Evolutionary conservation across 2,329 filamentous ascomycete genomes (phyloP), one percentile per base, ranked within the genome.

Genomic region (Exophiala alcalophila): DNA sequence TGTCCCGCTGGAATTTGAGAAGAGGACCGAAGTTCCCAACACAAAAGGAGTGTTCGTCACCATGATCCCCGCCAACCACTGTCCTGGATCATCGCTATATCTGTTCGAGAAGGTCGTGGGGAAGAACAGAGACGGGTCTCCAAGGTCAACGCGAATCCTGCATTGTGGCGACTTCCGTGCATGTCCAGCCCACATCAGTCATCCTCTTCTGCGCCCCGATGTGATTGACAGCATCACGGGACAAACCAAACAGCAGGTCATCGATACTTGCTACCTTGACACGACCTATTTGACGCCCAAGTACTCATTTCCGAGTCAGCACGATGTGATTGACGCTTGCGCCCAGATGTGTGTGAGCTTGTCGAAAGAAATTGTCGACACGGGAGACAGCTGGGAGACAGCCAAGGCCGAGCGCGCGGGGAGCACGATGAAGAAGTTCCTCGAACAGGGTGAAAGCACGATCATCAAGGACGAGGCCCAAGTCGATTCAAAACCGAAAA

Each of bases 141-240:
- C 74, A 2, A 81, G 77, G 36, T 63, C 77, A 2, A 89, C 94
- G 54, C 80, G 92, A 3, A 84, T 98, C 27, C 70, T 98, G 5
- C 92, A 98, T 60, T 98, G 92, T 59, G 92, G 92, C 32, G 92
- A 98, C 61, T 98, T 98, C 59, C 77, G 92, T 50, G 92, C 92
- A 8, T 96, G 89, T 61, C 81, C 84, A 32, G 83, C 80, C 16
- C 92, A 98, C 58, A 71, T 96, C 5, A 72, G 77, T 27, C 92
- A 98, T 65, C 84, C 88, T 1, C 73, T 92, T 0, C 71, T 98
- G 3, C 81, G 80, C 52, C 88, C 92, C 0, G 80, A 94, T 16
- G 71, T 82, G 1, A 57, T 83, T 11, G 86, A 95, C 56, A 70
- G 75, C 2, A 69, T 85, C 6, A 82, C 80, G 0, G 86, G 87